A percentile compares a stretch with the other conserved stretches of the same genome.
Conservation (phyloP, 208 protist genomes). For the Phytomonas francai region DNA sequence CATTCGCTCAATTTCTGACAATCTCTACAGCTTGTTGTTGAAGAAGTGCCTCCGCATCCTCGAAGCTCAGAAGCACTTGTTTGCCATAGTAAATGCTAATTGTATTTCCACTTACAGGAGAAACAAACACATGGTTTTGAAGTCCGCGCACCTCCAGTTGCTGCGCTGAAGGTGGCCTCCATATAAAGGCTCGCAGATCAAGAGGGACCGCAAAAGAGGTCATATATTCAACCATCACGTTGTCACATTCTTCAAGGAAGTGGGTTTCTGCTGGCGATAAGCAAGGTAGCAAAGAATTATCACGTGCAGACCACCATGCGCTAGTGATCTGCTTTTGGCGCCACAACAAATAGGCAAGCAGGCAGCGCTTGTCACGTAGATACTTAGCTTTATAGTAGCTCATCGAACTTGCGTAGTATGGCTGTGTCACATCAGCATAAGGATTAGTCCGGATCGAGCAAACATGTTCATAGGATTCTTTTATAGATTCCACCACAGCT, state of each 20-base stretch:
- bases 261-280: conserved; percentile 42
- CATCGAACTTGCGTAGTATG: conserved; percentile 70
- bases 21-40: conserved; percentile 73
- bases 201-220: conserved; percentile 75
- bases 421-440: conserved; percentile 55
- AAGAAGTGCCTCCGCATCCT: conserved; percentile 78
- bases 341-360: conserved; percentile 74
- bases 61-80: conserved; percentile 62
- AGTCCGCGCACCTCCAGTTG: conserved; percentile 76
- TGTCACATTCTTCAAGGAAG: conserved; percentile 73
- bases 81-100: conserved; percentile 75
- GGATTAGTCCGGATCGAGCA: conserved; percentile 55
- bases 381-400: conserved; percentile 66
- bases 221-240: conserved; percentile 85
- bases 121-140: conserved; percentile 65
- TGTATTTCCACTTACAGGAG: conserved; percentile 49
- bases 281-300: conserved; percentile 46
- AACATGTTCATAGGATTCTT: conserved; percentile 43
- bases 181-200: conserved; percentile 71
- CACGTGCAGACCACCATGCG: conserved; percentile 67
- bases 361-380: conserved; percentile 75
- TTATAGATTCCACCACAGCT: conserved; percentile 45
- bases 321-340: conserved; percentile 48
- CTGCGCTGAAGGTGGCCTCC: conserved; percentile 65
- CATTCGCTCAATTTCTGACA: conserved; percentile 17